A percentile compares a stretch with the other conserved stretches of the same genome.
These are phyloP conservation scores for Coniferiporia sulphurascens DNA, from an alignment of 1,284 basidiomycete genomes.

Conservation along the genomic window DNA sequence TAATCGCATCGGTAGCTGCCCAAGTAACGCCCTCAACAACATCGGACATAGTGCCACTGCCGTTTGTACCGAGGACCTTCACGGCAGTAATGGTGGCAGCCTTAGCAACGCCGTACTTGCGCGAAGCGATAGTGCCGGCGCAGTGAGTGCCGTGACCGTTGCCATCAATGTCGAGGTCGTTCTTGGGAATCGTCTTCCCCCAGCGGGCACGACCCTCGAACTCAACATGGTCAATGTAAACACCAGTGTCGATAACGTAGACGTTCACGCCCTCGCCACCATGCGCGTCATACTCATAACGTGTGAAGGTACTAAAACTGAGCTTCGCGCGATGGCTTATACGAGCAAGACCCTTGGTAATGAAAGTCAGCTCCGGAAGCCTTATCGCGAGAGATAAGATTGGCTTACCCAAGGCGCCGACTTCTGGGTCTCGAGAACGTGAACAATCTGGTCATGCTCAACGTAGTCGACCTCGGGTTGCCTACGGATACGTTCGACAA, in stretches of 20 bases:
- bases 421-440: conserved; percentile 63
- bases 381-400: neutral
- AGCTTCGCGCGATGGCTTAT: conserved; percentile 86
- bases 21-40: conserved; percentile 86
- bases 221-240: conserved; percentile 84
- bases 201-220: conserved; percentile 84
- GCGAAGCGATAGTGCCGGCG: conserved; percentile 77
- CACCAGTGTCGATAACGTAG: conserved; percentile 81
- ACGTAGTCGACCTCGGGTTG: conserved; percentile 92
- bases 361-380: conserved; percentile 10
- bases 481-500: conserved; percentile 76
- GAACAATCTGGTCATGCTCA: conserved; percentile 89
- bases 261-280: conserved; percentile 93
- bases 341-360: conserved; percentile 81
- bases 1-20: conserved; percentile 65
- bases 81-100: conserved; percentile 89
- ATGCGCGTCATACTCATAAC: conserved; percentile 71
- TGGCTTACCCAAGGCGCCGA: conserved; percentile 85
- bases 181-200: conserved; percentile 79
- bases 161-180: conserved; percentile 74
- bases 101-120: conserved; percentile 93
- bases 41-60: conserved; percentile 94
- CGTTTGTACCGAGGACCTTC: conserved; percentile 94
- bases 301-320: conserved; percentile 79
- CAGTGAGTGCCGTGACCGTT: conserved; percentile 80